Evolutionary conservation across 1,284 basidiomycete species (phyloP).

Genomic region (Blastosporella zonata): DNA sequence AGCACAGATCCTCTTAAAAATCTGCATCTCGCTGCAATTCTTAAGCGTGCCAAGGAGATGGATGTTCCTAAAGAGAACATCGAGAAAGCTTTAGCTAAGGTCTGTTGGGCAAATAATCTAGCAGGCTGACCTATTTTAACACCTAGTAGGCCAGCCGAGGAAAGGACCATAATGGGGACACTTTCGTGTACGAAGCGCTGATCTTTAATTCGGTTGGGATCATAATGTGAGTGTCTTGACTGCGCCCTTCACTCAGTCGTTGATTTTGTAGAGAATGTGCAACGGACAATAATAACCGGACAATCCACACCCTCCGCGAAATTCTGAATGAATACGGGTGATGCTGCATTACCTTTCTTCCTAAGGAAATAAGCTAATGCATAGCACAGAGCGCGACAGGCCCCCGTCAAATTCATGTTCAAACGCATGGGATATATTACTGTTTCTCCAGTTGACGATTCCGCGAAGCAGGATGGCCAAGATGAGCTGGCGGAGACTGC

Average conservation of each 20-base stretch:
- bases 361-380: conserved; percentile 6
- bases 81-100: conserved; percentile 67
- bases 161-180: conserved; percentile 49
- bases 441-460: conserved; percentile 41
- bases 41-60: conserved; percentile 60
- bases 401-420: conserved; percentile 79
- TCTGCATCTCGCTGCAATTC: conserved; percentile 52
- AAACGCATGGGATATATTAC: conserved; percentile 64
- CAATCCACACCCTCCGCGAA: conserved; percentile 62
- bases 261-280: conserved; percentile 62
- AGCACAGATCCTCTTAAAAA: conserved; percentile 68
- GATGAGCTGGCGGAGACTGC: conserved; percentile 52
- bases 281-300: conserved; percentile 73
- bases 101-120: conserved; percentile 26
- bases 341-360: conserved; percentile 3
- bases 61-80: conserved; percentile 81
- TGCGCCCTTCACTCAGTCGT: neutral
- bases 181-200: conserved; percentile 70
- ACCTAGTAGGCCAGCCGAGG: conserved; percentile 44
- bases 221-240: conserved; percentile 58
- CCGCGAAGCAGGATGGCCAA: conserved; percentile 33
- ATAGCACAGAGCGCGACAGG: conserved; percentile 59
- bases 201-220: conserved; percentile 68
- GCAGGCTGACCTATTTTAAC: neutral
- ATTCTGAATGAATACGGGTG: conserved; percentile 61